A percentile compares a stretch with the other conserved stretches of the same genome.
These are phyloP conservation scores for Capronia epimyces DNA, from an alignment of 2,329 filamentous ascomycete species.

Conservation along the genomic window DNA sequence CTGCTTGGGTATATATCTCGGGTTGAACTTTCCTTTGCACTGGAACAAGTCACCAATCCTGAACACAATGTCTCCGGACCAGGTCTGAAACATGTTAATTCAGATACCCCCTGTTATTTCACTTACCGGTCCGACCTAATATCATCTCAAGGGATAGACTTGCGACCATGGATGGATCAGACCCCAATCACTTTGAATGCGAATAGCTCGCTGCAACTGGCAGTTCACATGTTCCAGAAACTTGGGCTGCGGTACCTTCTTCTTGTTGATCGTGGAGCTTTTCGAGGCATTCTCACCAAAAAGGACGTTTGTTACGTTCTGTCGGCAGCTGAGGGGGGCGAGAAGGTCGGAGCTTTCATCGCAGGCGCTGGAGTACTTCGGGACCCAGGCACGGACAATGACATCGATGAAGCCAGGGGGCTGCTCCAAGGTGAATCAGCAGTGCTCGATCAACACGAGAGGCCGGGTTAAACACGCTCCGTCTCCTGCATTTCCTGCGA, in stretches of 20 bases:
- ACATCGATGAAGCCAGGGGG: conserved; percentile 24
- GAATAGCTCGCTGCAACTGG: conserved; percentile 71
- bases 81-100: conserved; percentile 41
- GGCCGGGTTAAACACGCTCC: conserved; percentile 2
- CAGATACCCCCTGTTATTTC: conserved; percentile 63
- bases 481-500: not conserved
- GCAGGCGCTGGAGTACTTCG: conserved; percentile 22
- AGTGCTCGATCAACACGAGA: conserved; percentile 7
- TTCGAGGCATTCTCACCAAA: conserved; percentile 87
- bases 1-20: conserved; percentile 91
- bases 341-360: conserved; percentile 19
- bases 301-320: conserved; percentile 96
- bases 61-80: conserved; percentile 36
- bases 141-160: conserved; percentile 70
- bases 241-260: conserved; percentile 85
- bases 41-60: conserved; percentile 52
- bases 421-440: conserved; percentile 19
- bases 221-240: conserved; percentile 88
- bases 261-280: conserved; percentile 72
- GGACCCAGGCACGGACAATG: conserved; percentile 14
- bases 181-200: conserved; percentile 86
- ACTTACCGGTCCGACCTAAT: conserved; percentile 76
- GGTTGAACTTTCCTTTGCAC: conserved; percentile 77
- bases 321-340: conserved; percentile 63
- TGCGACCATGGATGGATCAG: conserved; percentile 98